These are phyloP conservation scores for Malania oleifera DNA, from an alignment of 164 flowering plant species.

Conservation along the genomic window DNA sequence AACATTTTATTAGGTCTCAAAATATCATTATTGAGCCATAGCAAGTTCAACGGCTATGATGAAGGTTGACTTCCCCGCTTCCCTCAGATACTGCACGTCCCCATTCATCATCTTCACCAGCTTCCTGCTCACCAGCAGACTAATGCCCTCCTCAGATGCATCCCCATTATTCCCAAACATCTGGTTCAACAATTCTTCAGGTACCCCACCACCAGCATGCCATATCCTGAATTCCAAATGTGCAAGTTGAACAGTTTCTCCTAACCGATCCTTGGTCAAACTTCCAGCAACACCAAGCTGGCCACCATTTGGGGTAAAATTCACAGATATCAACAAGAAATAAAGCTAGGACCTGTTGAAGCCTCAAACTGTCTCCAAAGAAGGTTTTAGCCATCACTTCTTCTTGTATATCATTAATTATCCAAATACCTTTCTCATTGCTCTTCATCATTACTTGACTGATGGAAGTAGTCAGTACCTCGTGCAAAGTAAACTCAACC, in stretches of 20 bases:
- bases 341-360: constrained; percentile 89
- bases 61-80: constrained; percentile 70
- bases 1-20: too few species aligned
- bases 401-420: constrained; percentile 46
- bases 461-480: constrained; percentile 63
- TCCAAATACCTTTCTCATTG: constrained; percentile 48
- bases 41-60: constrained; percentile 77
- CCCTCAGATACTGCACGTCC: constrained; percentile 77
- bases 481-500: constrained; percentile 74
- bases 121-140: constrained; percentile 71
- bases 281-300: constrained; percentile 45
- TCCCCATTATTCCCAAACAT: constrained; percentile 67
- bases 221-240: constrained; percentile 76
- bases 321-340: constrained; percentile 60
- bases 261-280: constrained; percentile 57
- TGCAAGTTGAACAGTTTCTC: constrained; percentile 70
- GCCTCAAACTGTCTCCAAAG: constrained; percentile 84
- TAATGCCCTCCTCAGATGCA: constrained; percentile 66
- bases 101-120: constrained; percentile 91
- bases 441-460: constrained; percentile 89
- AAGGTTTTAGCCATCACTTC: constrained; percentile 44
- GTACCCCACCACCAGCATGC: constrained; percentile 67
- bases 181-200: constrained; percentile 69
- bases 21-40: too few species aligned
- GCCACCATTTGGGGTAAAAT: constrained; percentile 62